Conservation (phyloP, 208 protist genomes). For the Crithidia bombi region DNA sequence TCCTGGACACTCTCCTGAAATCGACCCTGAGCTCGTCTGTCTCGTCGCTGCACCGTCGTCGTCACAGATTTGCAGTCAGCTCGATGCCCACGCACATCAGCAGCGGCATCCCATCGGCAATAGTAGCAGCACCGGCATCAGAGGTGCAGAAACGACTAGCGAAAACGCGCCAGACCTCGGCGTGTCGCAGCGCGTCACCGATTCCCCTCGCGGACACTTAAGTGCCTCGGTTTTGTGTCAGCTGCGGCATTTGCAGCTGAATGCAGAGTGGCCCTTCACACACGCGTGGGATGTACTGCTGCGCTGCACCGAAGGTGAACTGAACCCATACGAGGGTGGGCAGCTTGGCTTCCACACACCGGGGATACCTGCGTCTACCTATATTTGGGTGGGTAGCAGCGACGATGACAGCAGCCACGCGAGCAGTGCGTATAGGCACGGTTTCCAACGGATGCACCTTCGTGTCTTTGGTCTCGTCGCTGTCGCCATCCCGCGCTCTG, state of each 20-base stretch:
- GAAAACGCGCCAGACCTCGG: too few species aligned
- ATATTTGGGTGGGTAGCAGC: constrained; percentile 33
- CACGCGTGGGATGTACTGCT: constrained; percentile 30
- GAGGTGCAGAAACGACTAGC: too few species aligned
- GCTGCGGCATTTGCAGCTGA: constrained; percentile 37
- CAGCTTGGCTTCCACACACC: constrained; percentile 43
- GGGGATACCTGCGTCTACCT: constrained; percentile 29
- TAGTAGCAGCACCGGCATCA: too few species aligned
- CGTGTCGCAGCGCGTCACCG: not conserved
- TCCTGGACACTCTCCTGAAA: constrained; percentile 7
- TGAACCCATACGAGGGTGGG: constrained; percentile 19
- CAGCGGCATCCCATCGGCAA: not conserved
- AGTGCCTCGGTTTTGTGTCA: not conserved
- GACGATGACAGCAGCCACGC: not conserved
- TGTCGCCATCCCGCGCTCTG: constrained; percentile 39
- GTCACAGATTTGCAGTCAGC: too few species aligned
- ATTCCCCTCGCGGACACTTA: not conserved
- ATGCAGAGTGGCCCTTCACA: not conserved
- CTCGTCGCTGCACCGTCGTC: not conserved
- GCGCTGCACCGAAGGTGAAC: constrained; percentile 15
- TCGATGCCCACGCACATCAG: too few species aligned
- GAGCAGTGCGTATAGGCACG: constrained; percentile 2
- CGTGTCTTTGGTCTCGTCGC: constrained; percentile 38
- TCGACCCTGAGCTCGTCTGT: constrained; percentile 29
- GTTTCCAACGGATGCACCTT: constrained; percentile 18